Conservation (phyloP, 1,284 basidiomycete genomes). For the Tremellales sp. region DNA sequence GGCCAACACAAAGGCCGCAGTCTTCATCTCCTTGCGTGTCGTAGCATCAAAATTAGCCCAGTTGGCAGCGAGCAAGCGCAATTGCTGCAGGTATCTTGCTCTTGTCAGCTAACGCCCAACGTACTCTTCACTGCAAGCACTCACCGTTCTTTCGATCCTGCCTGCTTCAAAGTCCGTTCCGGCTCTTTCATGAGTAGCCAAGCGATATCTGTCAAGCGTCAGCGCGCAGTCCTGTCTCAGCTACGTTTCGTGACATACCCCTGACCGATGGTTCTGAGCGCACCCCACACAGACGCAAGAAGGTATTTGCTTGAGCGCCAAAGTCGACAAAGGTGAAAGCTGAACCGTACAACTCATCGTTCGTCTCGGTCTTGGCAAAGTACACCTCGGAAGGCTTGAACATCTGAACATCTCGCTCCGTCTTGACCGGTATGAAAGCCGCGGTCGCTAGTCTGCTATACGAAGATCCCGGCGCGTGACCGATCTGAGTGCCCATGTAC, state of each 20-base stretch:
- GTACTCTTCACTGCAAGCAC: too few species aligned
- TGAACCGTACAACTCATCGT: slow-evolving; percentile 34
- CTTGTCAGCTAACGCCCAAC: neutral
- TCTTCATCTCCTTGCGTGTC: slow-evolving; percentile 64
- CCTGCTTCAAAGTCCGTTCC: slow-evolving; percentile 36
- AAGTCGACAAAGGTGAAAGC: slow-evolving; percentile 85
- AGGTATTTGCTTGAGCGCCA: slow-evolving; percentile 73
- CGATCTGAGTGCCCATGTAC: slow-evolving; percentile 67
- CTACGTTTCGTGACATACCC: slow-evolving; percentile 14
- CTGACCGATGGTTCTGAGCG: slow-evolving; percentile 82
- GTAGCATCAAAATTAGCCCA: slow-evolving; percentile 57
- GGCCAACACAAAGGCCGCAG: slow-evolving; percentile 67
- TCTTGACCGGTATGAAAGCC: slow-evolving; percentile 49
- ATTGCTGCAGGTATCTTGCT: slow-evolving; percentile 69
- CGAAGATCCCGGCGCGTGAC: slow-evolving; percentile 45
- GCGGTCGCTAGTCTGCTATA: slow-evolving; percentile 36
- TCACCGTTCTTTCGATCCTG: slow-evolving; percentile 43
- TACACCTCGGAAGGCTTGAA: slow-evolving; percentile 41
- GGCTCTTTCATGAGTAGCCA: slow-evolving; percentile 37
- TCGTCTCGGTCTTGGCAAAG: slow-evolving; percentile 27
- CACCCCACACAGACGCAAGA: slow-evolving; percentile 83
- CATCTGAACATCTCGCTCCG: slow-evolving; percentile 25
- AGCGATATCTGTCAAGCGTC: slow-evolving; percentile 36
- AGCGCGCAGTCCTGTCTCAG: too few species aligned
- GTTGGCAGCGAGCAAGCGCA: slow-evolving; percentile 80